Evolutionary conservation across 768 basidiomycete genomes (phyloP), one percentile per base, ranked within the genome.

Genomic region (Podaxis pistillaris): DNA sequence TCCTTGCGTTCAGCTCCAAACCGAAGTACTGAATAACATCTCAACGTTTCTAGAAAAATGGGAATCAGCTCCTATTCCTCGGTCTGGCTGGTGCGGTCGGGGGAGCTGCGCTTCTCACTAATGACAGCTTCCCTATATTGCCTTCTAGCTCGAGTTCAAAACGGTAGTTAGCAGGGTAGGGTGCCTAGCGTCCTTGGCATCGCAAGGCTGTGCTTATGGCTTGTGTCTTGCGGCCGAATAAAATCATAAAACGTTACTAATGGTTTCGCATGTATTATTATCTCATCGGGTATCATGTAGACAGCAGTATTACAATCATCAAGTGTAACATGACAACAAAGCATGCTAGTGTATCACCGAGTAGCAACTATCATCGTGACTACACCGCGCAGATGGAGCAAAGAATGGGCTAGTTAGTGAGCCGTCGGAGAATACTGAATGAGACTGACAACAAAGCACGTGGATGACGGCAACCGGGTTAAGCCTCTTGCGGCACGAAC

Each of bases 51-150:
- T n/a, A 55, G 52, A 51, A 33, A 30, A 51, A 19, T 8, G 56
- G 57, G 17, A 57, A 54, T 13, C 55, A 51, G 7, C 40, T 62
- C 41, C 41, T 62, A 37, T 46, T 62, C 30, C 38, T 71, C 2
- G 68, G 66, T 2, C 58, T 69, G 15, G 66, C 62, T 17, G 66
- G 70, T 12, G 64, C 65, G 0, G 58, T 69, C 17, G 72, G 68
- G 24, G 67, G 63, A 38, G 68, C 68, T 13, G 59, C 68, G 8
- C 51, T 70, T n/a, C 53, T 60, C 15, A 67, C 26, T 28, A 50
- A 60, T 50, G 44, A 46, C 38, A 47, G 19, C 19, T 47, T 55
- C 19, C 28, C 52, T 28, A 49, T 54, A 17, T 17, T 62, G 19
- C 40, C 53, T 46, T 37, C 40, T 47, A 54, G 30, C 44, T 26